Evolutionary conservation across 1,139 yeast genomes (phyloP).

Genomic region (Sugiyamaella grinbergsii): DNA sequence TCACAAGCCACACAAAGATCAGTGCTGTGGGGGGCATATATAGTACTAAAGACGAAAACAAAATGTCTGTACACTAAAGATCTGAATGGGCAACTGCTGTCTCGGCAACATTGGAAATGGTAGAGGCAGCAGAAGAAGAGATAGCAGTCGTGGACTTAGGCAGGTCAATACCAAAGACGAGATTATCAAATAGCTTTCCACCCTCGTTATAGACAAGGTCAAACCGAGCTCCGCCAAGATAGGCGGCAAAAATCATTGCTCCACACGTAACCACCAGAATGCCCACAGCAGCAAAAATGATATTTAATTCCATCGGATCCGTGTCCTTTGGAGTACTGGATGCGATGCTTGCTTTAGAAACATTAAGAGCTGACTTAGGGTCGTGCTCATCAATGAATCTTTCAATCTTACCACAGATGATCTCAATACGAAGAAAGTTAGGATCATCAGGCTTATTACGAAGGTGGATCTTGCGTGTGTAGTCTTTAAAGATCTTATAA

Average conservation of each 20-base stretch:
- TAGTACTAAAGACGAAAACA: too few relatives aligned
- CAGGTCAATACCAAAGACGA: slow-evolving; percentile 7
- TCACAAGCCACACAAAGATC: too few relatives aligned
- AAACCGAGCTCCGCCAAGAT: slow-evolving; percentile 37
- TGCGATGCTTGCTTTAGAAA: slow-evolving; percentile 26
- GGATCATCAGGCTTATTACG: slow-evolving; percentile 81
- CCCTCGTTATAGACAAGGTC: slow-evolving; percentile 30
- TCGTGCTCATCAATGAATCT: slow-evolving; percentile 67
- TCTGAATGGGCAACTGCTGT: slow-evolving; percentile 7
- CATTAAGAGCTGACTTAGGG: slow-evolving; percentile 27
- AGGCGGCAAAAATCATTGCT: slow-evolving; percentile 36
- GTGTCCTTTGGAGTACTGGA: slow-evolving; percentile 22
- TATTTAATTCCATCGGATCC: slow-evolving; percentile 27
- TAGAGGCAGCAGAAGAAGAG: neutral
- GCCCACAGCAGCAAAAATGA: slow-evolving; percentile 32
- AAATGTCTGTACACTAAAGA: slow-evolving; percentile 15
- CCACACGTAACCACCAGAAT: slow-evolving; percentile 30
- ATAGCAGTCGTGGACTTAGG: neutral
- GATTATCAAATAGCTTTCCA: slow-evolving; percentile 19
- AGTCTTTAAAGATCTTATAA: slow-evolving; percentile 69
- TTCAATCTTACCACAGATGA: slow-evolving; percentile 83
- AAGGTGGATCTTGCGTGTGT: slow-evolving; percentile 74
- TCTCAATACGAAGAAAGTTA: slow-evolving; percentile 79
- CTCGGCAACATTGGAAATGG: slow-evolving; percentile 6
- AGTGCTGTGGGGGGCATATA: too few relatives aligned